Conservation (phyloP, 225 moss, liverwort and hornwort species). For the Sphagnum tenellum region DNA sequence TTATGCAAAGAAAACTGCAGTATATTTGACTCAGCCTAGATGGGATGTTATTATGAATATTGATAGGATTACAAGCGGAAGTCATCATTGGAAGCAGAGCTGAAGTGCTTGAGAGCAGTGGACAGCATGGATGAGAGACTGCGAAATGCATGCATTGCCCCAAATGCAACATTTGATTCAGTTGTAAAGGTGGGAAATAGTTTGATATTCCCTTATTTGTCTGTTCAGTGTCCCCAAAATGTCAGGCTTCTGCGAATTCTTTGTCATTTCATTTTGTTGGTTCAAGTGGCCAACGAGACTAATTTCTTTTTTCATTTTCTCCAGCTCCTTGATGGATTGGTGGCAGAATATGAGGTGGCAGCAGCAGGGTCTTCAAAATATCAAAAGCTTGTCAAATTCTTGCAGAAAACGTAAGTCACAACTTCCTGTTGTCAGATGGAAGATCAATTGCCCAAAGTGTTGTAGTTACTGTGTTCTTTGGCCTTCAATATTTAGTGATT, state of each 20-base stretch:
- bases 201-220: not conserved
- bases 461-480: too few relatives aligned
- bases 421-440: not conserved
- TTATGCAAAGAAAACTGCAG: too few relatives aligned
- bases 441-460: too few relatives aligned
- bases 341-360: constrained; percentile 57
- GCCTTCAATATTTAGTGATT: too few relatives aligned
- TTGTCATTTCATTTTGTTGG: too few relatives aligned
- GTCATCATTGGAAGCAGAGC: constrained; percentile 74
- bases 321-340: constrained; percentile 50
- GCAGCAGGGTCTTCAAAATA: constrained; percentile 57
- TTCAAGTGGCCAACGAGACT: too few relatives aligned
- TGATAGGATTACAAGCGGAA: constrained; percentile 69
- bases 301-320: too few relatives aligned
- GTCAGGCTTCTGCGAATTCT: not conserved
- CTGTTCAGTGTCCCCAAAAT: not conserved
- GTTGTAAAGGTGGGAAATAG: constrained; percentile 39
- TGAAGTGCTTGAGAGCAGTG: constrained; percentile 61
- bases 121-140: constrained; percentile 76
- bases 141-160: constrained; percentile 57
- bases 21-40: too few relatives aligned
- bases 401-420: constrained; percentile 46
- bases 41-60: too few relatives aligned
- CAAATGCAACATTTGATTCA: constrained; percentile 55
- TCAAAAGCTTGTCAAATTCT: constrained; percentile 69